A percentile compares a stretch with the other conserved stretches of the same genome.
Evolutionary conservation across 768 basidiomycete species (phyloP).

Genomic region (Neoboletus brunneissimus): DNA sequence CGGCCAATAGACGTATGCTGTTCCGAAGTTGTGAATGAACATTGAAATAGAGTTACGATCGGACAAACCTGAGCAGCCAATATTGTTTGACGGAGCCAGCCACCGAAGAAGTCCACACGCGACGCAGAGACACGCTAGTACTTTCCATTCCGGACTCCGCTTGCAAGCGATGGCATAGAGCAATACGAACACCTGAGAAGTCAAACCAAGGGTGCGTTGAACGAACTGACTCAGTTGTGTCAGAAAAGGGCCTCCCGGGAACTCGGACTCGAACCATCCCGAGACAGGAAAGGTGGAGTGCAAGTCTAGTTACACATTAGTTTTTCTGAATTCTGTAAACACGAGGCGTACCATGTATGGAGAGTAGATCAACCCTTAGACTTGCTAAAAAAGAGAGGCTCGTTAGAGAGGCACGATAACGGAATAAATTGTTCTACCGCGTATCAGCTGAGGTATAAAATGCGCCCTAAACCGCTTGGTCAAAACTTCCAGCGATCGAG

Average conservation of each 20-base stretch:
- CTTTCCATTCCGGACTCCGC: constrained; percentile 26
- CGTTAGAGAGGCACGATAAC: constrained; percentile 5
- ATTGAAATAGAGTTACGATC: not conserved
- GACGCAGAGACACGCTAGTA: constrained; percentile 28
- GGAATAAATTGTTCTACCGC: constrained; percentile 25
- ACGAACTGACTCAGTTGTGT: constrained; percentile 23
- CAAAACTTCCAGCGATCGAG: constrained; percentile 18
- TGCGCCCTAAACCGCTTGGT: constrained; percentile 35
- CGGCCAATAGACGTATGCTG: constrained; percentile 43
- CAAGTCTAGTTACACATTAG: constrained; percentile 14
- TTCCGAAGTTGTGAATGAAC: not conserved
- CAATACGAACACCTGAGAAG: constrained; percentile 25
- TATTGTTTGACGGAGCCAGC: constrained; percentile 34
- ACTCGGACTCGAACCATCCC: constrained; percentile 30
- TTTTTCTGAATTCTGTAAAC: not conserved
- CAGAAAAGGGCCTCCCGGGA: constrained; percentile 37
- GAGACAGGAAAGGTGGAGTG: constrained; percentile 12
- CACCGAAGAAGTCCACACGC: constrained; percentile 32
- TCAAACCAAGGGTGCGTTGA: constrained; percentile 23
- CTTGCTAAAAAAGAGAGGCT: constrained; percentile 17
- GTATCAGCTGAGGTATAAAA: constrained; percentile 39
- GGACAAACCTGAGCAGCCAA: constrained; percentile 36
- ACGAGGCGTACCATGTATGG: constrained; percentile 17
- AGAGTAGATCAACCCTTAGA: constrained; percentile 20
- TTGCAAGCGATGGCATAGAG: constrained; percentile 15